These are phyloP conservation scores for Plasmodium berghei DNA, from an alignment of 169 alveolate species.

Conservation along the genomic window DNA sequence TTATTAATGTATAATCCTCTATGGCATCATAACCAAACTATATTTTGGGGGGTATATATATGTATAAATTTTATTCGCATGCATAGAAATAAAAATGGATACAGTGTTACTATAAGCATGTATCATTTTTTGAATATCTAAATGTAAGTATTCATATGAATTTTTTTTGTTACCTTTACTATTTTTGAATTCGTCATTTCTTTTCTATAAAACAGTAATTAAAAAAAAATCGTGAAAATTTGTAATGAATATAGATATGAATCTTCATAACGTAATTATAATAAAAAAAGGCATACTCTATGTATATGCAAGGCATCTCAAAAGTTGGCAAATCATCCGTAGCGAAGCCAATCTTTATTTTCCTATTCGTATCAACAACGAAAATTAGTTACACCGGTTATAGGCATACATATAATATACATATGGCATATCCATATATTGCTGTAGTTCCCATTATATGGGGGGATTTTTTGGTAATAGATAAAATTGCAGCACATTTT, in stretches of 20 bases:
- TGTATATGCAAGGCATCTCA: conserved; percentile 59
- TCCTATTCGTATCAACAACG: conserved; percentile 36
- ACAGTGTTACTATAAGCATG: neutral
- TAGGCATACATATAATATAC: conserved; percentile 1
- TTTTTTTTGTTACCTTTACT: conserved; percentile 43
- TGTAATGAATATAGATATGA: neutral
- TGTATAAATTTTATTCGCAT: neutral
- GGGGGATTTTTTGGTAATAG: too few species aligned
- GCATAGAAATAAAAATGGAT: neutral
- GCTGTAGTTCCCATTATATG: too few species aligned
- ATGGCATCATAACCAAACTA: conserved; percentile 72
- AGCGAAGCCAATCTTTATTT: conserved; percentile 61
- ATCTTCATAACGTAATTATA: neutral
- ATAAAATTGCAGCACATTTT: too few species aligned
- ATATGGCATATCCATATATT: neutral
- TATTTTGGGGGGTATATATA: neutral
- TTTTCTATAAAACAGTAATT: conserved; percentile 14
- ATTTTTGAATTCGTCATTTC: conserved; percentile 18
- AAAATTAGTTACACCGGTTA: neutral
- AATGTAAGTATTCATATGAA: neutral
- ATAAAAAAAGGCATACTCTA: conserved; percentile 35
- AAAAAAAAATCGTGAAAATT: too few species aligned
- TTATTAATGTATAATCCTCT: conserved; percentile 46
- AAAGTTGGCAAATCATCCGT: conserved; percentile 45
- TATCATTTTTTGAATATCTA: neutral